phyloP scores from a whole-genome alignment of 2,329 filamentous ascomycete genomes.

The Pseudogymnoascus sp. region DNA sequence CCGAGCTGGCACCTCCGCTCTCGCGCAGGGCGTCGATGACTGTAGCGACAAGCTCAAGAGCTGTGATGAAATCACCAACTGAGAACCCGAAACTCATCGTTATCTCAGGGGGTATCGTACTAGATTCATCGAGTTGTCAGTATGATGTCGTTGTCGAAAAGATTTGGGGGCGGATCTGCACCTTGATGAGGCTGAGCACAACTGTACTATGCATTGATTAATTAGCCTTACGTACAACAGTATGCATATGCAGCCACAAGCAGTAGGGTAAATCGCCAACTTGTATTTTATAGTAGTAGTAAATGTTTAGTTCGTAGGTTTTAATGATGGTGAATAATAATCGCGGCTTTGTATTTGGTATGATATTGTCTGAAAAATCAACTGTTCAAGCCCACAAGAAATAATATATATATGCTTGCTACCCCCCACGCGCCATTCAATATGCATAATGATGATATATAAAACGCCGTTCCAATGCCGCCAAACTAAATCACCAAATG shows the following conservation, averaged over 20 bases:
- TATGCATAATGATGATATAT: background rate
- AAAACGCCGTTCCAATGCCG: conserved; percentile 7
- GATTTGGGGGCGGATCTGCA: background rate
- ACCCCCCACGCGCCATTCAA: background rate
- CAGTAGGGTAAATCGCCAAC: background rate
- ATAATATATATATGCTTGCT: background rate
- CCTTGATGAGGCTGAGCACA: background rate
- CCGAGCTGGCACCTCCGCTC: conserved; percentile 14
- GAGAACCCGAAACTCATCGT: conserved; percentile 26
- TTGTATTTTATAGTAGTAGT: background rate
- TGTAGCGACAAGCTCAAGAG: conserved; percentile 23
- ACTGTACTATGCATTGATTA: background rate
- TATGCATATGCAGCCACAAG: background rate
- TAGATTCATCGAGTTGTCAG: background rate
- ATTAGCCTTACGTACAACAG: background rate
- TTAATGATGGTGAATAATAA: background rate
- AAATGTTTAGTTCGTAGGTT: background rate
- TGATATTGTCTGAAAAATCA: background rate
- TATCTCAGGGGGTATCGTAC: conserved; percentile 19
- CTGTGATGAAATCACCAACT: conserved; percentile 27
- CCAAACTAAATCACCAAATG: conserved; percentile 65
- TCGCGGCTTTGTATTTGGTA: background rate
- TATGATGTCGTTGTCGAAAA: background rate
- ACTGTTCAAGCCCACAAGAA: background rate
- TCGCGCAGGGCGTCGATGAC: conserved; percentile 21